Percentiles rank a stretch among this genome's conserved stretches.
Evolutionary conservation across 139 green algal species (phyloP).

Genomic region (Tetraselmis chui): DNA sequence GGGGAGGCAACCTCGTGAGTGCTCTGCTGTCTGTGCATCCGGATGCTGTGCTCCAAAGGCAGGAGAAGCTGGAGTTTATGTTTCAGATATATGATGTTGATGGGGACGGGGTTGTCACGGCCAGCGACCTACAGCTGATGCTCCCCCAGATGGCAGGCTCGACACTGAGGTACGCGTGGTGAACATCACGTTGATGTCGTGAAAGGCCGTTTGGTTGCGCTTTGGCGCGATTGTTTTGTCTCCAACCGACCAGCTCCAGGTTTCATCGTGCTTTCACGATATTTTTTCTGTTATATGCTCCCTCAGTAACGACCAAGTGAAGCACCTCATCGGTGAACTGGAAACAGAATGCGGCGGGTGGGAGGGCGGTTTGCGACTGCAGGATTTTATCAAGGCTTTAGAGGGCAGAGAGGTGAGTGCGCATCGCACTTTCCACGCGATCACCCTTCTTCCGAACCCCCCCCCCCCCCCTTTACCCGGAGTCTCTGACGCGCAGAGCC

Average conservation of each 20-base stretch:
- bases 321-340: neutral
- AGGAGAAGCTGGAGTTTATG: conserved; percentile 14
- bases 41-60: no score
- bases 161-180: neutral
- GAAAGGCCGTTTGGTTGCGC: no score
- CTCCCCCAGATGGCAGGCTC: conserved; percentile 5
- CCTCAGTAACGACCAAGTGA: neutral
- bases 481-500: no score
- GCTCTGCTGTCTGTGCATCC: no score
- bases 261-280: no score
- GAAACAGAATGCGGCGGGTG: neutral
- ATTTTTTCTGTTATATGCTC: no score
- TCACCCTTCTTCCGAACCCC: neutral
- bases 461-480: neutral
- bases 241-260: no score
- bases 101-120: conserved; percentile 1
- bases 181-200: no score
- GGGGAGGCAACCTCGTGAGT: no score
- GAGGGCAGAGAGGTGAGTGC: neutral
- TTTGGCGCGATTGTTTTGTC: no score
- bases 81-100: conserved; percentile 8
- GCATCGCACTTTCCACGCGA: no score
- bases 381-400: neutral
- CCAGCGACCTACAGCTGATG: neutral
- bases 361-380: neutral